A percentile compares a stretch with the other conserved stretches of the same genome.
Conservation (phyloP, 2,329 filamentous ascomycete genomes). For the Colletotrichum melonis region DNA sequence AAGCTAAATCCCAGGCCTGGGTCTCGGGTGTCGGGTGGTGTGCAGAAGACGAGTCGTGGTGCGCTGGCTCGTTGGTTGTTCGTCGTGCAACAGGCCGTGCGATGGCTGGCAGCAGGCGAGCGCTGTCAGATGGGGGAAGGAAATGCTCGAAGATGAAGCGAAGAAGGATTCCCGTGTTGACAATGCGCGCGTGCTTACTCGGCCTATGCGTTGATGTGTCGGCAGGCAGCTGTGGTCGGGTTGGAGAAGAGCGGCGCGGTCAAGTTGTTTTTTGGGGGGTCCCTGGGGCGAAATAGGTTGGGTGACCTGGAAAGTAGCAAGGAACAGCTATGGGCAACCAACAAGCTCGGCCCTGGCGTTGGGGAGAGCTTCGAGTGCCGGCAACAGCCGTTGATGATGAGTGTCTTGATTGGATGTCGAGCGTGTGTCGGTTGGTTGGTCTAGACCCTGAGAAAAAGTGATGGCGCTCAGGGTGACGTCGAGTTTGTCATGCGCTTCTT, state of each 20-base stretch:
- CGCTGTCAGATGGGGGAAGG: background rate
- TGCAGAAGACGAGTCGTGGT: background rate
- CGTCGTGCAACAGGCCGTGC: slow-evolving; percentile 13
- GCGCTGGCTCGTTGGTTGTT: background rate
- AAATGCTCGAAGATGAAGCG: background rate
- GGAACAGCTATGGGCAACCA: slow-evolving; percentile 24
- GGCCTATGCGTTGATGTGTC: background rate
- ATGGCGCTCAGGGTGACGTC: slow-evolving; percentile 19
- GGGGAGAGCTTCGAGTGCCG: background rate
- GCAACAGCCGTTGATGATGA: slow-evolving; percentile 3
- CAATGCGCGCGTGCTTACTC: slow-evolving; percentile 7
- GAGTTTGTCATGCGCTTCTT: slow-evolving; percentile 8
- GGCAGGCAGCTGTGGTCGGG: background rate
- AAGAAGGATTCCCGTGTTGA: slow-evolving; percentile 6
- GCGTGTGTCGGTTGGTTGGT: slow-evolving; percentile 6
- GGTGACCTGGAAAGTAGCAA: background rate
- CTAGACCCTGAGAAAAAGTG: background rate
- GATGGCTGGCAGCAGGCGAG: background rate
- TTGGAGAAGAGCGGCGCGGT: slow-evolving; percentile 14
- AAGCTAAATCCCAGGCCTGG: background rate
- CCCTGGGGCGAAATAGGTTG: background rate
- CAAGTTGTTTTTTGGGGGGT: background rate
- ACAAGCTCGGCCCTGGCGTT: slow-evolving; percentile 22
- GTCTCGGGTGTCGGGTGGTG: slow-evolving; percentile 18
- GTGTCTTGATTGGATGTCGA: background rate